A percentile compares a stretch with the other conserved stretches of the same genome.
Evolutionary conservation across 345 rosid species (phyloP).

Genomic region (Brassica incana): DNA sequence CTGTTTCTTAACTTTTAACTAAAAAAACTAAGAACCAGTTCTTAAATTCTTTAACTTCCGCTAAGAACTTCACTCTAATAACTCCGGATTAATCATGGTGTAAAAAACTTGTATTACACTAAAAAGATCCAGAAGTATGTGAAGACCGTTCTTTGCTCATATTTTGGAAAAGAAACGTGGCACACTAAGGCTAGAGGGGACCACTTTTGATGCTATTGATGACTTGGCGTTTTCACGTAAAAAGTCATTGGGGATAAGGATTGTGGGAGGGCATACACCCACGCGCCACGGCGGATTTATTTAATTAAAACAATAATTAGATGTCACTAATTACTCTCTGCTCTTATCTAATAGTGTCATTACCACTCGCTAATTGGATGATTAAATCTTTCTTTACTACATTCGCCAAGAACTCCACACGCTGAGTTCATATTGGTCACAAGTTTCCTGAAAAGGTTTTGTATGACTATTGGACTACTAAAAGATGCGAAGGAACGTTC

Average conservation of each 20-base stretch:
- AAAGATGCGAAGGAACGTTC: slow-evolving; percentile 7
- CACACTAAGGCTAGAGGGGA: slow-evolving; percentile 14
- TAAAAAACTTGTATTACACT: slow-evolving; percentile 19
- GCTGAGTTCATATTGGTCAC: slow-evolving; percentile 22
- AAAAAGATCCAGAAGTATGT: slow-evolving; percentile 4
- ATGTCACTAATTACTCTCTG: slow-evolving; percentile 23
- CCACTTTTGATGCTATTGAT: slow-evolving; percentile 1
- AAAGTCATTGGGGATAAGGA: slow-evolving; percentile 35
- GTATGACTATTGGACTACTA: not conserved
- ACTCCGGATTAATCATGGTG: too few species aligned
- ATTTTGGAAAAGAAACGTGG: slow-evolving; percentile 27
- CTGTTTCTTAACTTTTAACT: too few species aligned
- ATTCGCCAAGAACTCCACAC: slow-evolving; percentile 1
- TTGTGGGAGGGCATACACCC: slow-evolving; percentile 37
- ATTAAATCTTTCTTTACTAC: slow-evolving; percentile 25
- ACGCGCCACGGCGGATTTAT: slow-evolving; percentile 36
- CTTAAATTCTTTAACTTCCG: too few species aligned
- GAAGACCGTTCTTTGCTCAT: slow-evolving; percentile 9
- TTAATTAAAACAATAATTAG: slow-evolving; percentile 25
- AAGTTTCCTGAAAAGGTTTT: slow-evolving; percentile 3
- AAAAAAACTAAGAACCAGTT: too few species aligned
- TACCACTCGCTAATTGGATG: slow-evolving; percentile 28
- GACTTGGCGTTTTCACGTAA: slow-evolving; percentile 14
- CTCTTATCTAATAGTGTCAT: slow-evolving; percentile 36
- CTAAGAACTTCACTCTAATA: too few species aligned